These are phyloP conservation scores for Penicillium expansum DNA, from an alignment of 2,329 filamentous ascomycete genomes.

Conservation along the genomic window DNA sequence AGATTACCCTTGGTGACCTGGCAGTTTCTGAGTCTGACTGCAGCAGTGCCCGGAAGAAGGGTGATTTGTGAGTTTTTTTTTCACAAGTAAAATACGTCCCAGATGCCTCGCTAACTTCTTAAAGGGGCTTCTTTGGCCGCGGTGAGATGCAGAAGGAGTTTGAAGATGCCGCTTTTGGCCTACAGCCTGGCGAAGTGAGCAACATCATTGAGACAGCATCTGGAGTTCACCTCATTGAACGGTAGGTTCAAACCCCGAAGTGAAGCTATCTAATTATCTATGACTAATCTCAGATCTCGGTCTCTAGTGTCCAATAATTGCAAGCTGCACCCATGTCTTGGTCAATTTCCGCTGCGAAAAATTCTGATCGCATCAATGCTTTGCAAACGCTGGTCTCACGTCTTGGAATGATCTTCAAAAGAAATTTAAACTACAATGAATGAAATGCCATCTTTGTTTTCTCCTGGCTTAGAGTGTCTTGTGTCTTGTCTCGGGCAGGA, in stretches of 20 bases:
- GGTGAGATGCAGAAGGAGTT: constrained; percentile 99
- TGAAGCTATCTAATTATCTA: neutral
- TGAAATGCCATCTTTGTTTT: neutral
- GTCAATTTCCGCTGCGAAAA: neutral
- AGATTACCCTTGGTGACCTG: constrained; percentile 71
- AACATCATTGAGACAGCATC: constrained; percentile 86
- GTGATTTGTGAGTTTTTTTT: constrained; percentile 66
- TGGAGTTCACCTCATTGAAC: constrained; percentile 91
- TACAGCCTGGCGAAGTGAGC: constrained; percentile 84
- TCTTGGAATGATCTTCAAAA: neutral
- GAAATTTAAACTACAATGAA: neutral
- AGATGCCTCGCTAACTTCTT: neutral
- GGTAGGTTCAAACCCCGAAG: constrained; percentile 55
- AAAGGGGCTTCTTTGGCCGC: constrained; percentile 80
- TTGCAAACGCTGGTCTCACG: neutral
- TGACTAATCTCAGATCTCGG: constrained; percentile 4
- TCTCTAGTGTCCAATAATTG: neutral
- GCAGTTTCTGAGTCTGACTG: constrained; percentile 90
- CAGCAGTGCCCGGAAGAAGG: constrained; percentile 88
- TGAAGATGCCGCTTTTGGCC: constrained; percentile 89
- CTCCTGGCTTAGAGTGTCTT: neutral
- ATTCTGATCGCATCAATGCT: neutral
- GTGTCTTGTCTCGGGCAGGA: neutral
- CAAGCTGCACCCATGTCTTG: neutral
- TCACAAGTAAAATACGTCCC: neutral